These are phyloP conservation scores for Erodium maritimum DNA, from an alignment of 345 rosid genomes.

Conservation along the genomic window DNA sequence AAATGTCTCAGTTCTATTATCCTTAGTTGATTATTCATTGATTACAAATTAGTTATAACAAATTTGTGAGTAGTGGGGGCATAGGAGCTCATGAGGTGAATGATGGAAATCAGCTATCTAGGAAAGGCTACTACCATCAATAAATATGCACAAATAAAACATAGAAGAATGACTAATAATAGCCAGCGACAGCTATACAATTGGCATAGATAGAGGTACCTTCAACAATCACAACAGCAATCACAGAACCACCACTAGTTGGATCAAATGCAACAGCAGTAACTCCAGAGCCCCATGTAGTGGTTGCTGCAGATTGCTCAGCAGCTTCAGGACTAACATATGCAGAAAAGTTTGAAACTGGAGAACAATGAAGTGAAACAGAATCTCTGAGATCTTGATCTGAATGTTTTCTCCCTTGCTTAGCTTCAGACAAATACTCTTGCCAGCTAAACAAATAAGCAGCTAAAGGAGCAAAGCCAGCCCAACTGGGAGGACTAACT, in stretches of 20 bases:
- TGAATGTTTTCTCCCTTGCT: slow-evolving; percentile 54
- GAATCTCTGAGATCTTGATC: slow-evolving; percentile 58
- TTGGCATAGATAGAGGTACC: slow-evolving; percentile 35
- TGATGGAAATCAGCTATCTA: too few species aligned
- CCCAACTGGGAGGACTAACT: slow-evolving; percentile 78
- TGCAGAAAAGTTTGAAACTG: slow-evolving; percentile 96
- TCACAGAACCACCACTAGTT: slow-evolving; percentile 93
- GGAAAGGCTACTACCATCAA: too few species aligned
- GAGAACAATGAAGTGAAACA: slow-evolving; percentile 82
- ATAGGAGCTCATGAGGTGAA: too few species aligned
- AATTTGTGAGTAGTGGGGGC: too few species aligned
- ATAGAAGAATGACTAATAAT: neutral
- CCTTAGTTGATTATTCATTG: too few species aligned
- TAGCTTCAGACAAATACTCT: slow-evolving; percentile 73
- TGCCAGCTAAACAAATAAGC: slow-evolving; percentile 96
- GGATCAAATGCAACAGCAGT: slow-evolving; percentile 99
- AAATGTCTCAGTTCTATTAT: too few species aligned
- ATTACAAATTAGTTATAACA: too few species aligned
- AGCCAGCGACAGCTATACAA: slow-evolving; percentile 7
- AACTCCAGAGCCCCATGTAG: slow-evolving; percentile 99
- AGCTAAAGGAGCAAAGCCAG: slow-evolving; percentile 95
- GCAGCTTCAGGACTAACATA: slow-evolving; percentile 99
- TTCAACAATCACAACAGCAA: slow-evolving; percentile 94
- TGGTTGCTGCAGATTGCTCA: slow-evolving; percentile 90
- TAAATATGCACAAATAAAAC: neutral